Conservation (phyloP, 2,329 filamentous ascomycete genomes). For the Arthrobotrys entomopaga region DNA sequence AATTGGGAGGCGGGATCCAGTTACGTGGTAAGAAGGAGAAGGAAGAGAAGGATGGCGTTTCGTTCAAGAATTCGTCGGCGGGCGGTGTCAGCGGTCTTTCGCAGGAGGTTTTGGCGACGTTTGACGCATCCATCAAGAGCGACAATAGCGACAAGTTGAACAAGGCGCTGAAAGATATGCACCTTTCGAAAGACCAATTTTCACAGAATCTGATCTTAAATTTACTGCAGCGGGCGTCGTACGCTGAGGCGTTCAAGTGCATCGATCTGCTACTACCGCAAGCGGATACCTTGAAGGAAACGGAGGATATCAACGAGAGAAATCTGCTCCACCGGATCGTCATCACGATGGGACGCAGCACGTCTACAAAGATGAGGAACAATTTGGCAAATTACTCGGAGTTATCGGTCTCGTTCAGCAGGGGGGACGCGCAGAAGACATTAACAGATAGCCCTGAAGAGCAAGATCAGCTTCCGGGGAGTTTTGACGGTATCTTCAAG, state of each 20-base stretch:
- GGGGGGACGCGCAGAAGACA: constrained; percentile 11
- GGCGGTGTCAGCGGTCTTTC: constrained; percentile 79
- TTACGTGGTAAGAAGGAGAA: constrained; percentile 71
- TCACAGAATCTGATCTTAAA: constrained; percentile 75
- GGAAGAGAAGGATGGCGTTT: constrained; percentile 32
- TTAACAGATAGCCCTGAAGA: constrained; percentile 40
- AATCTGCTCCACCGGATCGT: constrained; percentile 94
- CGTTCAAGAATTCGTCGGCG: constrained; percentile 44
- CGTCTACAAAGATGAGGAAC: constrained; percentile 66
- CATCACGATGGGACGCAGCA: constrained; percentile 85
- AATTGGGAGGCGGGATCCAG: constrained; percentile 71
- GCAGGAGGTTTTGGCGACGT: constrained; percentile 72
- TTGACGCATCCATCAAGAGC: constrained; percentile 66
- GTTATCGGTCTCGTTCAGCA: constrained; percentile 61
- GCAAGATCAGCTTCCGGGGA: constrained; percentile 44
- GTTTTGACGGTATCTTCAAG: constrained; percentile 49
- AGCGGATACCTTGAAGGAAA: constrained; percentile 79
- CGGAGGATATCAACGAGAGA: constrained; percentile 90
- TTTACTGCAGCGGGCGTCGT: constrained; percentile 80
- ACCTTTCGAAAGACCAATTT: constrained; percentile 67
- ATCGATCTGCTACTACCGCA: constrained; percentile 76
- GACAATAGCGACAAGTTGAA: constrained; percentile 72
- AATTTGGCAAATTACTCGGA: constrained; percentile 66
- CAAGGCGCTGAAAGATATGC: constrained; percentile 64
- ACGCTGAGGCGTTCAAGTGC: constrained; percentile 73